These are phyloP conservation scores for Scutellaria galericulata DNA, from an alignment of 257 asterid species.

Conservation along the genomic window DNA sequence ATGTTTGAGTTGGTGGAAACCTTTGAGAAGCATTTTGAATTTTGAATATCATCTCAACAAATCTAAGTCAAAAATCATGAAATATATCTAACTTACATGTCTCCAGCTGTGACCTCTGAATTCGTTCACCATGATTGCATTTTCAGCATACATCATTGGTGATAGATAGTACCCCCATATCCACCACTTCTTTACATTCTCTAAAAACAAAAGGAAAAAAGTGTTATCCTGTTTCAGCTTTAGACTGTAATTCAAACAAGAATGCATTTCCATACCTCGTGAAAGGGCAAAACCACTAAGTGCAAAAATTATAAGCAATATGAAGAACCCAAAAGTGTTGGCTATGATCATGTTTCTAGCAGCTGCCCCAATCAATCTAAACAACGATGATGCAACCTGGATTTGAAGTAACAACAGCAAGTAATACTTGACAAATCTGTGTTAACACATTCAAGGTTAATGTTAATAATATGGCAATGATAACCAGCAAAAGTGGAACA, in stretches of 20 bases:
- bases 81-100: slow-evolving; percentile 34
- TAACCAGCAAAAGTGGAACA: background rate
- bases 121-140: slow-evolving; percentile 55
- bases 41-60: background rate
- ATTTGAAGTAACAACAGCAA: slow-evolving; percentile 44
- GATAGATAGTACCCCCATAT: slow-evolving; percentile 45
- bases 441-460: slow-evolving; percentile 1
- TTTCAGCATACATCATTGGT: slow-evolving; percentile 49
- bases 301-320: slow-evolving; percentile 37
- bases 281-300: slow-evolving; percentile 55
- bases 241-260: background rate
- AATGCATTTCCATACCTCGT: slow-evolving; percentile 43
- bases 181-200: slow-evolving; percentile 43
- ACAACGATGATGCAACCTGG: slow-evolving; percentile 45
- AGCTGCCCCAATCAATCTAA: slow-evolving; percentile 51
- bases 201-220: slow-evolving; percentile 20
- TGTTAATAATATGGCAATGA: background rate
- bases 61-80: background rate
- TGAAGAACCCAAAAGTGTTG: slow-evolving; percentile 47
- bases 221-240: background rate
- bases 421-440: slow-evolving; percentile 57
- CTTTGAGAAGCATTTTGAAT: slow-evolving; percentile 27
- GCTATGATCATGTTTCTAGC: slow-evolving; percentile 58
- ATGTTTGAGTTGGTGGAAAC: slow-evolving; percentile 37
- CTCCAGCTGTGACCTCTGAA: slow-evolving; percentile 53